A percentile compares a stretch with the other conserved stretches of the same genome.
Evolutionary conservation across 495 filamentous ascomycete genomes (phyloP).

Genomic region (Lichina pygmaea): DNA sequence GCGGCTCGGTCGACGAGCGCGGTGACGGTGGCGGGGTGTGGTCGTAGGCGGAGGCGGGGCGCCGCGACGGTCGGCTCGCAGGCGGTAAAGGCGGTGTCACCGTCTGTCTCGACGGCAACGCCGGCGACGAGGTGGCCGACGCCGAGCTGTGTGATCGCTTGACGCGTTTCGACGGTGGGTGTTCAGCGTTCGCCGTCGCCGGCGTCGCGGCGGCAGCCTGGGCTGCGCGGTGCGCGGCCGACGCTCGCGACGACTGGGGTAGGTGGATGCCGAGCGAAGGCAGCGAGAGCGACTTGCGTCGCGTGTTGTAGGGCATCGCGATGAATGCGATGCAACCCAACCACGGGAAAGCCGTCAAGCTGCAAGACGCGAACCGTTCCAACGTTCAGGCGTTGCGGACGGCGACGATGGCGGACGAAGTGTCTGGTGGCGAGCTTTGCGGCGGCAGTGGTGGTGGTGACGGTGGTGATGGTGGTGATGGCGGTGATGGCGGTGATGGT

Average conservation of each 20-base stretch:
- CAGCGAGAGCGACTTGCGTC: conserved; percentile 86
- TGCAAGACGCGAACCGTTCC: too few species aligned
- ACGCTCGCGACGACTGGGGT: conserved; percentile 42
- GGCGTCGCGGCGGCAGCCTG: conserved; percentile 31
- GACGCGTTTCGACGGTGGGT: conserved; percentile 53
- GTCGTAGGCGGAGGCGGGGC: conserved; percentile 19
- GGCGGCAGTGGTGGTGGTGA: too few species aligned
- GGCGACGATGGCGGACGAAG: too few species aligned
- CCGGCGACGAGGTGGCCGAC: conserved; percentile 2
- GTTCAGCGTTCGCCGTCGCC: conserved; percentile 26
- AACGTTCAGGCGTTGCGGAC: too few species aligned
- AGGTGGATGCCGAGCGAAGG: conserved; percentile 82
- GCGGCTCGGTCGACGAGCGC: conserved; percentile 22
- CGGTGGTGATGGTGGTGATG: too few species aligned
- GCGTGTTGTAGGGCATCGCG: conserved; percentile 89
- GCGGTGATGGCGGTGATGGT: too few species aligned
- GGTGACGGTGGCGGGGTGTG: conserved; percentile 79
- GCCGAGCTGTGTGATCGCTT: conserved; percentile 49
- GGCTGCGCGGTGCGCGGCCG: conserved; percentile 28
- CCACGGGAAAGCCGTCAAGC: too few species aligned
- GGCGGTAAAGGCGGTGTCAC: conserved; percentile 15
- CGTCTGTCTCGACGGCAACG: background rate
- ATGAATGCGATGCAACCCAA: too few species aligned
- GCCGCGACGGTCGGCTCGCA: conserved; percentile 19
- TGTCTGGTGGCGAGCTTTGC: too few species aligned